Conservation (phyloP, 306 rosid species). For the Lotus japonicus region DNA sequence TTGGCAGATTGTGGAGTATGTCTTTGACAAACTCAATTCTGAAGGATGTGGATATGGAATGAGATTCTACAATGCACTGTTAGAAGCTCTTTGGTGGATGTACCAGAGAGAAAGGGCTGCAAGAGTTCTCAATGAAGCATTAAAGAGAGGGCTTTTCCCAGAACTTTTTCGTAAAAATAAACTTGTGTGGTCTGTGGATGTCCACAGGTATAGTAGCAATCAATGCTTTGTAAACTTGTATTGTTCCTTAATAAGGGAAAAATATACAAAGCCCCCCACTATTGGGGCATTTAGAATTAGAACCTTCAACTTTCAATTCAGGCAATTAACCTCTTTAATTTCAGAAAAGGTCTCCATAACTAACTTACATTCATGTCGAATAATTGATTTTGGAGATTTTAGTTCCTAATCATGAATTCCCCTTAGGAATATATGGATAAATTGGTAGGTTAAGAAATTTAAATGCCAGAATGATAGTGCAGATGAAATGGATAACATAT, state of each 20-base stretch:
- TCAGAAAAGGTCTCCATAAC: background rate
- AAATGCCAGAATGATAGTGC: background rate
- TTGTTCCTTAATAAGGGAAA: background rate
- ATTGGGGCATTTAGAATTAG: background rate
- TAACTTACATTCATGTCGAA: background rate
- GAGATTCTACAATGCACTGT: conserved; percentile 76
- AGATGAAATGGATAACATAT: conserved; percentile 1
- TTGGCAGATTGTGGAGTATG: conserved; percentile 97
- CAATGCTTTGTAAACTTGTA: conserved; percentile 3
- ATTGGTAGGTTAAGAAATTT: conserved; percentile 5
- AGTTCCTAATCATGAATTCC: conserved; percentile 3
- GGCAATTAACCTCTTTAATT: conserved; percentile 14
- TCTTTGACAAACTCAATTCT: conserved; percentile 86
- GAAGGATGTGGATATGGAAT: conserved; percentile 84
- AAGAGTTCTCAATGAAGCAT: conserved; percentile 91
- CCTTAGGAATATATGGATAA: background rate
- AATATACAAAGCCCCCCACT: no score
- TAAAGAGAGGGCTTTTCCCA: conserved; percentile 81
- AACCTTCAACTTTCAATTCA: background rate
- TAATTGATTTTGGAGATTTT: background rate
- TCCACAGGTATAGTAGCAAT: conserved; percentile 62
- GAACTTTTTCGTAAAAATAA: conserved; percentile 76
- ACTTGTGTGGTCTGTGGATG: conserved; percentile 81
- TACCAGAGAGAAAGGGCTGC: conserved; percentile 86
- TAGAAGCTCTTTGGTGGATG: conserved; percentile 97